Percentiles rank a stretch among this genome's conserved stretches.
phyloP scores from a whole-genome alignment of 352 stramenopile genomes.

The Blastocystis sp. region DNA sequence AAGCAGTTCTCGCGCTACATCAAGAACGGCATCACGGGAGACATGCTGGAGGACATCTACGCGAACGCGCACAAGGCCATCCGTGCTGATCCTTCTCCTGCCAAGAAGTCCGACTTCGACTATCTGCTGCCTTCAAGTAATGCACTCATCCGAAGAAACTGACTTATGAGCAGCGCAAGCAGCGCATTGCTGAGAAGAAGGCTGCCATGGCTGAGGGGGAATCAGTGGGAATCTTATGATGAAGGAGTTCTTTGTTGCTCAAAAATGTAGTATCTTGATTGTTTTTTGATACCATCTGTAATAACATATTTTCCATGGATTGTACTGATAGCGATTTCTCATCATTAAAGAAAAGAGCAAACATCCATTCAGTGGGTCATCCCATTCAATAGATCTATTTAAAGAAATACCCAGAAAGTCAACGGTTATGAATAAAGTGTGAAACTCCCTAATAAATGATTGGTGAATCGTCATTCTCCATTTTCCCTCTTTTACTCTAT shows the following conservation, averaged over 20 bases:
- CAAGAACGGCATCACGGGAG: constrained; percentile 65
- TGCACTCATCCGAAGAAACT: constrained; percentile 71
- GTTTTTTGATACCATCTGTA: neutral
- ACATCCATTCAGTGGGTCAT: neutral
- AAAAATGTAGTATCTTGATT: neutral
- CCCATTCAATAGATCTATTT: neutral
- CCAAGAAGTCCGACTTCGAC: constrained; percentile 76
- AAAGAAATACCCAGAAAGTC: neutral
- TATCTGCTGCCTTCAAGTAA: constrained; percentile 18
- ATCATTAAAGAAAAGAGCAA: neutral
- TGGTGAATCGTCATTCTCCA: neutral
- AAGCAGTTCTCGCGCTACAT: constrained; percentile 86
- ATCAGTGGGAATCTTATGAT: neutral
- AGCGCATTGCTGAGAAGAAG: constrained; percentile 91
- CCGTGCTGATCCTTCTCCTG: constrained; percentile 85
- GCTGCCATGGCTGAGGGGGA: constrained; percentile 68
- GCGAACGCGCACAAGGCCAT: constrained; percentile 91
- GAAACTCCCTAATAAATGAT: neutral
- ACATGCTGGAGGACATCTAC: constrained; percentile 70
- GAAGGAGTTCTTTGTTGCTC: neutral
- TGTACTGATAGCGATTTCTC: neutral
- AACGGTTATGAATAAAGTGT: neutral
- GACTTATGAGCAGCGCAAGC: constrained; percentile 86
- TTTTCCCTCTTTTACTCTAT: neutral
- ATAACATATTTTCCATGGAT: neutral